Base-by-base conservation (phyloP, 106 monocot genomes). In the Dioscorea dumetorum region DNA sequence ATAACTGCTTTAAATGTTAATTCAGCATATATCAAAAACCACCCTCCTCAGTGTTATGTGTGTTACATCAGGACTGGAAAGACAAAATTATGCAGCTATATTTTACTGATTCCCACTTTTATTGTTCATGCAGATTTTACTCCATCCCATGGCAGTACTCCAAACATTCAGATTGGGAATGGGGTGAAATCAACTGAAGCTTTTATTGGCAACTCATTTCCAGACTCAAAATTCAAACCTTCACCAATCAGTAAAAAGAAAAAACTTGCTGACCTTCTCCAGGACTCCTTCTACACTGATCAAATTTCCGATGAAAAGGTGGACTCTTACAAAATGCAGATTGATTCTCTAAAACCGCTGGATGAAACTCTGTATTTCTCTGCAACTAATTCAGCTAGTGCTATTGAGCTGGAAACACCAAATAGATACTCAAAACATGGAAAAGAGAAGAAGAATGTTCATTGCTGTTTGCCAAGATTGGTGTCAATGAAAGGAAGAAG, bases 381-480 rank as follows among this genome's bases (percentile, higher is more conserved):
- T 33, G 78, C 50, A 41, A 34, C 70, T 67, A 77, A 68, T 50
- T 78, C 82, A 6, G 17, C 33, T 3, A 49, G 32, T 52, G 64
- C 58, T 66, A 73, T 56, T 33, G 83, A 53, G 64, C 58, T 22
- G 41, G 6, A 41, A 33, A 81, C 72, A 8, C 77, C 71, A 11
- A 49, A 57, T 34, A 54, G 64, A 50, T 64, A 64, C 18, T 20
- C 23, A 12, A 80, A 77, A 31, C 23, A 41, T 31, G 63, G 53
- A 24, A 84, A 82, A 64, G 84, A 77, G 53, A 86, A 61, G 59
- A 80, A 82, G 72, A 24, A 69, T 19, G n/a, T 51, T 52, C 57
- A 67, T 10, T 90, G 89, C 58, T 94, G 94, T 76, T 67, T 94
- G 28, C 94, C 87, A 11, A 69, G 49, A 50, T 76, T 86, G 33